phyloP scores from a whole-genome alignment of 345 rosid species.

The Eucalyptus erythrocorys region DNA sequence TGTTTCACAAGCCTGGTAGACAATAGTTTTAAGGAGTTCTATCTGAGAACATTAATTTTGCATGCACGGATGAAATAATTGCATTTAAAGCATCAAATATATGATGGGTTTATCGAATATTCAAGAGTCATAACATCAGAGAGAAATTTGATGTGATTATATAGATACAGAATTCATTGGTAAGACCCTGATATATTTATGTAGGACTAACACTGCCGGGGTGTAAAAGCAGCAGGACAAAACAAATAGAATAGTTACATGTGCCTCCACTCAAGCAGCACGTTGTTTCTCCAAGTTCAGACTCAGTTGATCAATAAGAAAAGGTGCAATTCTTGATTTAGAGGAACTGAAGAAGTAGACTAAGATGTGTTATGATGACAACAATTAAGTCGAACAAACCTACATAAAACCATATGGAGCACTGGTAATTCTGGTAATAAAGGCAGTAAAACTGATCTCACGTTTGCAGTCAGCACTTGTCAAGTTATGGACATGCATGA shows the following conservation, averaged over 20 bases:
- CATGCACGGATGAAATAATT: neutral
- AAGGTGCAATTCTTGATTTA: neutral
- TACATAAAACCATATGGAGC: neutral
- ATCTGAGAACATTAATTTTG: neutral
- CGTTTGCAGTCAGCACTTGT: neutral
- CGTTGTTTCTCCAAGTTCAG: neutral
- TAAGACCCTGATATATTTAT: neutral
- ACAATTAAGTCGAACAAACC: neutral
- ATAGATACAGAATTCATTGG: neutral
- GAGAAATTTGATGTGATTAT: neutral
- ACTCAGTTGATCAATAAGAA: neutral
- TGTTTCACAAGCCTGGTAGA: slow-evolving; percentile 45
- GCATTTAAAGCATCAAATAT: neutral
- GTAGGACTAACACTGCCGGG: neutral
- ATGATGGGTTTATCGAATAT: neutral
- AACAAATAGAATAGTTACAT: neutral
- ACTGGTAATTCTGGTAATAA: neutral
- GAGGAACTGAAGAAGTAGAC: neutral
- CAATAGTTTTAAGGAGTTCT: neutral
- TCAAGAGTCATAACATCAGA: neutral
- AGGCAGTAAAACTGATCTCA: neutral
- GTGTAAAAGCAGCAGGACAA: neutral
- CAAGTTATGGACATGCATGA: neutral
- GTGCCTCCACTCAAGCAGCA: neutral
- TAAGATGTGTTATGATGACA: neutral